These are phyloP conservation scores for Myochromella boudieri DNA, from an alignment of 768 basidiomycete genomes.

Conservation along the genomic window DNA sequence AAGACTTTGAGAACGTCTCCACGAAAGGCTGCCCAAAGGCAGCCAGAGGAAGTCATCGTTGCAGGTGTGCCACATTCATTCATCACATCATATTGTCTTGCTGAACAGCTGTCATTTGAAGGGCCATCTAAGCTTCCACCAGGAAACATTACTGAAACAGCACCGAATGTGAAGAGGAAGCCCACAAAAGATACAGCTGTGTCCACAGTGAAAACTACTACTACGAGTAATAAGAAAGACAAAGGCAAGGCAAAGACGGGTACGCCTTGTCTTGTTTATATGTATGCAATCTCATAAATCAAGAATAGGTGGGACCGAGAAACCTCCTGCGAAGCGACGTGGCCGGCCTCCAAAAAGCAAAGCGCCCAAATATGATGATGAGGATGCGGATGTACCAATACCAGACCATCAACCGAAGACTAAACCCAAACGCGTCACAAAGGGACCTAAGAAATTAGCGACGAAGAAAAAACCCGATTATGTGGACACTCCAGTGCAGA, in stretches of 20 bases:
- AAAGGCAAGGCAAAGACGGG: conserved; percentile 11
- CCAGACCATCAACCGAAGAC: background rate
- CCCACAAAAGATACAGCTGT: too few species aligned
- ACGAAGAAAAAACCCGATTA: background rate
- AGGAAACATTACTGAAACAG: too few species aligned
- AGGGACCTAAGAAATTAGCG: background rate
- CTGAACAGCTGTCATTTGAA: background rate
- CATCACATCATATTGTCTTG: background rate
- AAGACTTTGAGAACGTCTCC: conserved; percentile 15
- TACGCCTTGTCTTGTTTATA: background rate
- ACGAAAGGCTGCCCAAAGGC: conserved; percentile 8
- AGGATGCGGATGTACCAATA: background rate
- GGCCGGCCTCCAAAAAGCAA: conserved; percentile 15
- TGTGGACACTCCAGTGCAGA: background rate
- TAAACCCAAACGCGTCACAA: conserved; percentile 1
- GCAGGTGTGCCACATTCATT: conserved; percentile 5
- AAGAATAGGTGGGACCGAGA: background rate
- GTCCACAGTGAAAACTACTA: background rate
- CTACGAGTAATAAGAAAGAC: conserved; percentile 2
- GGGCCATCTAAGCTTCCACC: conserved; percentile 2
- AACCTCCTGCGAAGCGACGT: conserved; percentile 15
- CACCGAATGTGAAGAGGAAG: background rate
- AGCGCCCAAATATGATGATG: background rate
- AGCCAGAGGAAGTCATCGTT: background rate
- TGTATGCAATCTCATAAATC: background rate